Percentiles rank a stretch among this genome's conserved stretches.
phyloP scores from a whole-genome alignment of 768 basidiomycete genomes.

The Pisolithus marmoratus region DNA sequence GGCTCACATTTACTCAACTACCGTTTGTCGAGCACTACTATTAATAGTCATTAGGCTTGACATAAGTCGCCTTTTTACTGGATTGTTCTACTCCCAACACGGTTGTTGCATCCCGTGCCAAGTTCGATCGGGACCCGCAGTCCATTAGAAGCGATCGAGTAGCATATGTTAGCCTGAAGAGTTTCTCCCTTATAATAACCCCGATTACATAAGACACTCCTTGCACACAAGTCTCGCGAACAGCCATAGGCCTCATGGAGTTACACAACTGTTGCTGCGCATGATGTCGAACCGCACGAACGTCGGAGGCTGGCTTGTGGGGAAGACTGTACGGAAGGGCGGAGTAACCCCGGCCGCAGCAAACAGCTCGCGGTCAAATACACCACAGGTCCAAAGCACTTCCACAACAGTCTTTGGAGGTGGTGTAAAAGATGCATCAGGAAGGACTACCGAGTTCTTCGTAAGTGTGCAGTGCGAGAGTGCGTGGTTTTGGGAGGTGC shows the following conservation, averaged over 20 bases:
- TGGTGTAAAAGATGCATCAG: conserved; percentile 82
- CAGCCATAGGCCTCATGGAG: conserved; percentile 10
- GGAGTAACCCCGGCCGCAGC: conserved; percentile 37
- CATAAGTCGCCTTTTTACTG: too few species aligned
- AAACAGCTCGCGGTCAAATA: conserved; percentile 52
- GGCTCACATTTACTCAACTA: too few species aligned
- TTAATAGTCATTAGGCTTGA: too few species aligned
- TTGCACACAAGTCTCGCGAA: too few species aligned
- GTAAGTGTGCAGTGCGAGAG: conserved; percentile 39
- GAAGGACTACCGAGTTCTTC: conserved; percentile 74
- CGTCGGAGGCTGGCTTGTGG: conserved; percentile 53
- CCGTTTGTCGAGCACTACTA: too few species aligned
- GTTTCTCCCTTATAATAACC: too few species aligned
- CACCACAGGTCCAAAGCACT: conserved; percentile 66
- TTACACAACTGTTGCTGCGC: not conserved
- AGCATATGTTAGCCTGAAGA: too few species aligned
- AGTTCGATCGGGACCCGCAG: too few species aligned
- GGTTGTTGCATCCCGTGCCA: too few species aligned
- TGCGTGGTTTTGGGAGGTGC: not conserved
- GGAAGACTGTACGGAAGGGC: conserved; percentile 70
- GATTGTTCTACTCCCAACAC: too few species aligned
- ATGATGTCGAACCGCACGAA: conserved; percentile 30
- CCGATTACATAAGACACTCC: too few species aligned
- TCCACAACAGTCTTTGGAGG: conserved; percentile 74
- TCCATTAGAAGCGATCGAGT: too few species aligned